Evolutionary conservation across 2,329 filamentous ascomycete species (phyloP), one percentile per base, ranked within the genome.

Genomic region (Neopestalotiopsis clavispora): DNA sequence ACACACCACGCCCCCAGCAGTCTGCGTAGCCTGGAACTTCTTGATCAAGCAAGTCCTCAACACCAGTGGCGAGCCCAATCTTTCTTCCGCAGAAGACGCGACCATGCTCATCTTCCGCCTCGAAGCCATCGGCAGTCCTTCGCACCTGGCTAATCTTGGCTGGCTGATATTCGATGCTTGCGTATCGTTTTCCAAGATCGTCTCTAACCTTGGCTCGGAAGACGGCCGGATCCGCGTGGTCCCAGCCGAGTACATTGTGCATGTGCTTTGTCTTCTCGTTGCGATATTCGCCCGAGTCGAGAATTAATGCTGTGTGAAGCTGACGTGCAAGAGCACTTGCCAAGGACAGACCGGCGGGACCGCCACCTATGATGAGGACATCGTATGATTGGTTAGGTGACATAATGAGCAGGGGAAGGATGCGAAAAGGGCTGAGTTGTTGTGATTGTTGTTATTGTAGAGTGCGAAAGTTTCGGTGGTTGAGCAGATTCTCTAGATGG

Each of bases 101-200:
- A 23, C 23, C 23, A 2, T 23, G 23, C 3, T 23, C 23, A 23
- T 23, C 23, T 23, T 23, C 23, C 23, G 3, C 23, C 23, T 23
- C 23, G 23, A 23, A 23, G 23, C 78, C 9, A 80, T 85, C 87
- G 87, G 91, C 67, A 85, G 85, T 56, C 89, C 30, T 32, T 23
- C 28, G 28, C 38, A 23, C 3, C 2, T 23, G 23, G 3, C 23
- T 2, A 23, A 23, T 23, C 3, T 23, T 23, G 12, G n/a, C 61
- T 30, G 13, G 42, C 4, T 23, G 23, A 40, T 66, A 66, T 20
- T 34, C 40, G 1, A 68, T 17, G 14, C 62, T 66, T 0, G n/a
- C 9, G 45, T 66, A 68, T 23, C 23, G 23, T 2, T 23, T 23
- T 4, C 42, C 38, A 4, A 65, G 4, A n/a, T 68, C 38, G 34